Conservation (phyloP, 78 protist species). For the Polysphondylium violaceum region DNA sequence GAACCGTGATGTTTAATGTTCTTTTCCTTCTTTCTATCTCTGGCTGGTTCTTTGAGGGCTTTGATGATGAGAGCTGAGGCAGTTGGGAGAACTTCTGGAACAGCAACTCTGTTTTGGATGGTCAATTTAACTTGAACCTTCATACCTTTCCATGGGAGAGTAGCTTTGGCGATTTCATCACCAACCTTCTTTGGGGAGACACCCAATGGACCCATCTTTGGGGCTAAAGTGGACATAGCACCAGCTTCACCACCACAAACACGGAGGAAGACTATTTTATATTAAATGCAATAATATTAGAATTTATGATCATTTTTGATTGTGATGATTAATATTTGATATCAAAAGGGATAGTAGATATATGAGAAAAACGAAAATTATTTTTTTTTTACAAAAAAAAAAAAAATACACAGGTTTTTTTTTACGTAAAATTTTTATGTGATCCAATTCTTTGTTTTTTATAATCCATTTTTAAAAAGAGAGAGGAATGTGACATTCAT, state of each 20-base stretch:
- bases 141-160: conserved; percentile 98
- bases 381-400: too few relatives aligned
- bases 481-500: too few relatives aligned
- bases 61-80: conserved; percentile 96
- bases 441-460: too few relatives aligned
- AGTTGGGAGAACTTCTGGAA: conserved; percentile 95
- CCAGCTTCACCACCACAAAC: conserved; percentile 98
- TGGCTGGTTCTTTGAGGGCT: conserved; percentile 98
- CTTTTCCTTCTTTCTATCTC: conserved; percentile 99
- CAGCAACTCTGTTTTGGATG: conserved; percentile 98
- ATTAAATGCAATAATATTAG: not conserved
- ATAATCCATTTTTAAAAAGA: too few relatives aligned
- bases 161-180: conserved; percentile 98
- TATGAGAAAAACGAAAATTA: not conserved
- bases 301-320: too few relatives aligned
- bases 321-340: too few relatives aligned
- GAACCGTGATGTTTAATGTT: conserved; percentile 98
- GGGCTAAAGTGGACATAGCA: conserved; percentile 97
- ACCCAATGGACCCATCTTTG: conserved; percentile 99
- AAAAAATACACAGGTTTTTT: too few relatives aligned
- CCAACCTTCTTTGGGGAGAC: conserved; percentile 98
- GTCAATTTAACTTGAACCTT: conserved; percentile 92
- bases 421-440: too few relatives aligned
- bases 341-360: not conserved
- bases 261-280: conserved; percentile 91